A percentile compares a stretch with the other conserved stretches of the same genome.
Conservation (phyloP, 352 stramenopile species). For the Phytophthora litchii region DNA sequence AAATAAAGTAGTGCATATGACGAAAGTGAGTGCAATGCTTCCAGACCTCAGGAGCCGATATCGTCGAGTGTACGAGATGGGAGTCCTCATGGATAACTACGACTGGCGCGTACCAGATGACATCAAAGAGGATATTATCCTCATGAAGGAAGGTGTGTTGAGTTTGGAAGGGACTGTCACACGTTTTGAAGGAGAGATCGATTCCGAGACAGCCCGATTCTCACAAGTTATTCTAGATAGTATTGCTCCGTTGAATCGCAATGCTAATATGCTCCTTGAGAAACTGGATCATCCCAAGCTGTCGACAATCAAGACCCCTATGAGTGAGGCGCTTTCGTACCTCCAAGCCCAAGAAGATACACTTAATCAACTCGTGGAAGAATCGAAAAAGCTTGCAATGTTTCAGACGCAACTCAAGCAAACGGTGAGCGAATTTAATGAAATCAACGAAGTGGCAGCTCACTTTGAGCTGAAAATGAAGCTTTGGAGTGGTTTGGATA, state of each 20-base stretch:
- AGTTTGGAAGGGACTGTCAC: slow-evolving; percentile 90
- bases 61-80: slow-evolving; percentile 86
- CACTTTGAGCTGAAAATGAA: slow-evolving; percentile 92
- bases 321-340: slow-evolving; percentile 78
- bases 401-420: slow-evolving; percentile 91
- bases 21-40: slow-evolving; percentile 62
- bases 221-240: slow-evolving; percentile 91
- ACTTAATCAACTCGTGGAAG: slow-evolving; percentile 75
- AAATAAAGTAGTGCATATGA: slow-evolving; percentile 90
- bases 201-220: slow-evolving; percentile 92
- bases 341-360: slow-evolving; percentile 73
- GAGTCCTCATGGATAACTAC: slow-evolving; percentile 92
- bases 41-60: slow-evolving; percentile 76
- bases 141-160: slow-evolving; percentile 93
- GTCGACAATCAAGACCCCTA: slow-evolving; percentile 73
- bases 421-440: slow-evolving; percentile 87
- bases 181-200: slow-evolving; percentile 90
- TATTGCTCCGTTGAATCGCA: slow-evolving; percentile 76
- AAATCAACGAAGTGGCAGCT: slow-evolving; percentile 85
- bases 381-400: slow-evolving; percentile 85
- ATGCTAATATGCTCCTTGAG: slow-evolving; percentile 74
- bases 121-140: slow-evolving; percentile 92
- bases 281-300: slow-evolving; percentile 86
- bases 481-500: slow-evolving; percentile 87
- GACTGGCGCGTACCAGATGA: slow-evolving; percentile 92